These are phyloP conservation scores for Coprinopsis cinerea DNA, from an alignment of 768 basidiomycete genomes.

Conservation along the genomic window DNA sequence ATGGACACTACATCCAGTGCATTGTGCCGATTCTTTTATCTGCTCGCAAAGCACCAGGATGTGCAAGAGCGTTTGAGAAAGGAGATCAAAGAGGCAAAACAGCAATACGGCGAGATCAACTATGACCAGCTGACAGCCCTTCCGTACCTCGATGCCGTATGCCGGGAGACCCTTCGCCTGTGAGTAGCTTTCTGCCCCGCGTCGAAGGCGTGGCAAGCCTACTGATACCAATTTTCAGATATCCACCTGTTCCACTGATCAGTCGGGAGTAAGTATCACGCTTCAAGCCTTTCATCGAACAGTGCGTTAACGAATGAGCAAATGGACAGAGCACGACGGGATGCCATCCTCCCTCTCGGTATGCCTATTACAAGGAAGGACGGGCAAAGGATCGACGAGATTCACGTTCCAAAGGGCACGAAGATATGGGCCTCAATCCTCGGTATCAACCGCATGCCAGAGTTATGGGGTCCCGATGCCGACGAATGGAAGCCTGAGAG, in stretches of 20 bases:
- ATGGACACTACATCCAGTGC: slow-evolving; percentile 22
- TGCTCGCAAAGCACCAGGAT: slow-evolving; percentile 15
- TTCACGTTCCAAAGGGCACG: slow-evolving; percentile 34
- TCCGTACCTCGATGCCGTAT: slow-evolving; percentile 32
- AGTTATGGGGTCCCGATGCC: slow-evolving; percentile 44
- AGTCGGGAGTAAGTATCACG: slow-evolving; percentile 14
- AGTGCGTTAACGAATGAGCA: not conserved
- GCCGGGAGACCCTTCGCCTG: slow-evolving; percentile 32
- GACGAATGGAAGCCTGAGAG: slow-evolving; percentile 44
- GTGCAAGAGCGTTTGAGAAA: slow-evolving; percentile 18
- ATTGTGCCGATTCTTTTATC: slow-evolving; percentile 15
- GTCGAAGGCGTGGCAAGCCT: not conserved
- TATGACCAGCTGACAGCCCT: slow-evolving; percentile 33
- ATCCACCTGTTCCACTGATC: slow-evolving; percentile 20
- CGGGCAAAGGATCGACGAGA: slow-evolving; percentile 22
- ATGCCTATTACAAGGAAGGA: slow-evolving; percentile 19
- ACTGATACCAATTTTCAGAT: slow-evolving; percentile 6
- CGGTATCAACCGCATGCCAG: slow-evolving; percentile 32
- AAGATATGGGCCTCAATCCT: slow-evolving; percentile 21
- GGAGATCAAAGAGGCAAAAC: slow-evolving; percentile 21
- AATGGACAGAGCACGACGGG: slow-evolving; percentile 17
- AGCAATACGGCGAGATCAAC: slow-evolving; percentile 22
- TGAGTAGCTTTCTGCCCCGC: slow-evolving; percentile 14
- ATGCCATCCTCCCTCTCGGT: slow-evolving; percentile 19
- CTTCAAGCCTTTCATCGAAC: not conserved